These are phyloP conservation scores for Ballota nigra DNA, from an alignment of 257 asterid species.

Conservation along the genomic window DNA sequence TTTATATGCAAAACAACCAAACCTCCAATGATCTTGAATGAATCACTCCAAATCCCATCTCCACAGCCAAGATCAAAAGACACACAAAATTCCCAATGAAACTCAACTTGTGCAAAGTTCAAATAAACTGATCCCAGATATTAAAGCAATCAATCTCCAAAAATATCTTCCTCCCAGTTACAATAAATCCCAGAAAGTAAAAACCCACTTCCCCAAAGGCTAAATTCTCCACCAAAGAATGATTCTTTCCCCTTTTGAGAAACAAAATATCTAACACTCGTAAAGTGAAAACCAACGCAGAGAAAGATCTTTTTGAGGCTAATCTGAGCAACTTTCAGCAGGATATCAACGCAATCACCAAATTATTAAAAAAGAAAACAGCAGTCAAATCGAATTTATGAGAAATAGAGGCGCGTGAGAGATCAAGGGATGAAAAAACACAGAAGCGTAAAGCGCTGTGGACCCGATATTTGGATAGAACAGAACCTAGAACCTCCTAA, in stretches of 20 bases:
- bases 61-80: slow-evolving; percentile 14
- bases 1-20: not conserved
- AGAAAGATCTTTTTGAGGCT: not conserved
- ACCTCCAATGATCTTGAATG: not conserved
- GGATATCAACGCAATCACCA: slow-evolving; percentile 6
- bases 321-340: not conserved
- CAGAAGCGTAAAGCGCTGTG: slow-evolving; percentile 42
- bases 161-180: slow-evolving; percentile 18
- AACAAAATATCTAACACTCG: not conserved
- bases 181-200: not conserved
- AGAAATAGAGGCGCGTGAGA: not conserved
- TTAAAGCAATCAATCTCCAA: not conserved
- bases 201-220: slow-evolving; percentile 25
- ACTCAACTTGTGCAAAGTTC: not conserved
- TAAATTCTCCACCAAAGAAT: slow-evolving; percentile 16
- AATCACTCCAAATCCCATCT: slow-evolving; percentile 16
- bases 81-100: not conserved
- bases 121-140: not conserved
- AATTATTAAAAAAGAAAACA: not conserved
- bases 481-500: slow-evolving; percentile 44
- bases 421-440: not conserved
- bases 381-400: slow-evolving; percentile 21
- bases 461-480: slow-evolving; percentile 50
- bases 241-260: slow-evolving; percentile 20
- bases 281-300: not conserved